Percentiles rank a stretch among this genome's conserved stretches.
Evolutionary conservation across 371 early-diverging fungal genomes (phyloP).

Genomic region (Mortierella polycephala): DNA sequence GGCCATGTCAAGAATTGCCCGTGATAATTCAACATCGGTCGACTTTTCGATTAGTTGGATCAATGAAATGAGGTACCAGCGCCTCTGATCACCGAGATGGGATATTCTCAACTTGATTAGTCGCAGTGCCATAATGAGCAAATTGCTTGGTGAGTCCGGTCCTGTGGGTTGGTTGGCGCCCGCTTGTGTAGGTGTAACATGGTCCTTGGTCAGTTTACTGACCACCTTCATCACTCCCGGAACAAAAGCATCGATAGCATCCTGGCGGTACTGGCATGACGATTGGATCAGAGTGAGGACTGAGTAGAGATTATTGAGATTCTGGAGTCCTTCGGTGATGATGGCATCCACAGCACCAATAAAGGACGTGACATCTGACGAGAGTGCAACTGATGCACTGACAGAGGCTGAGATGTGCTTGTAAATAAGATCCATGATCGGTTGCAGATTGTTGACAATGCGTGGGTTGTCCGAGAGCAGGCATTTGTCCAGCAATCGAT

Average conservation of each 20-base stretch:
- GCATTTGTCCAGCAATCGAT: constrained; percentile 75
- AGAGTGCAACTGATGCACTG: constrained; percentile 26
- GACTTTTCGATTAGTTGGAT: constrained; percentile 87
- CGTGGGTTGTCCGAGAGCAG: constrained; percentile 72
- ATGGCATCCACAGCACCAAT: constrained; percentile 59
- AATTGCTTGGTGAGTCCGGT: constrained; percentile 67
- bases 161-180: constrained; percentile 42
- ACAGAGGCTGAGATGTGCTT: constrained; percentile 46
- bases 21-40: constrained; percentile 75
- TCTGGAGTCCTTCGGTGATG: constrained; percentile 64
- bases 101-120: constrained; percentile 83
- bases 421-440: constrained; percentile 73
- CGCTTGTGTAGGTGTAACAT: constrained; percentile 57
- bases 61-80: constrained; percentile 84
- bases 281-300: constrained; percentile 81
- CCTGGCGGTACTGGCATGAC: constrained; percentile 72
- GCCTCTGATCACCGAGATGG: constrained; percentile 89
- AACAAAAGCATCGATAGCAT: constrained; percentile 76
- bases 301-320: constrained; percentile 74
- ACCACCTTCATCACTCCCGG: constrained; percentile 85
- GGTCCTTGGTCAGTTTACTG: constrained; percentile 86
- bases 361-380: constrained; percentile 49
- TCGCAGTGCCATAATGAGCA: constrained; percentile 75
- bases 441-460: constrained; percentile 71
- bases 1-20: constrained; percentile 82